These are phyloP conservation scores for Apiotrichum veenhuisii DNA, from an alignment of 1,284 basidiomycete genomes.

Conservation along the genomic window DNA sequence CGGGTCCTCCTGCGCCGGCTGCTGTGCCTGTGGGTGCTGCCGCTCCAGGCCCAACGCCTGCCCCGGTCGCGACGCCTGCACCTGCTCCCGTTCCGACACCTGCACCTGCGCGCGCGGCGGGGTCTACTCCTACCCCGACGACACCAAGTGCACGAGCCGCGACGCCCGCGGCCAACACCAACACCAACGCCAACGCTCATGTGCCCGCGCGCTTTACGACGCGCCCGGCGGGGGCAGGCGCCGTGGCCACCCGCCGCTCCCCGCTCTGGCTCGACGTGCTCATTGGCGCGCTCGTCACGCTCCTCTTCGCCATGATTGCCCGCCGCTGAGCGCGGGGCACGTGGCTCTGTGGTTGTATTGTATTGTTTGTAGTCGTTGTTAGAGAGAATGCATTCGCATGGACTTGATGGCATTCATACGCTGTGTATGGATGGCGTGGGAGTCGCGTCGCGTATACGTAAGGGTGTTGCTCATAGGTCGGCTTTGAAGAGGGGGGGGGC, in stretches of 20 bases:
- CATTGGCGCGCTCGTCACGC: constrained; percentile 41
- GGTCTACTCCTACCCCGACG: not conserved
- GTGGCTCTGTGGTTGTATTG: not conserved
- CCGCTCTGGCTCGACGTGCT: constrained; percentile 20
- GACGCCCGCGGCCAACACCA: too few species aligned
- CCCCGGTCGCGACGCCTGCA: not conserved
- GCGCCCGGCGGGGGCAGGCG: not conserved
- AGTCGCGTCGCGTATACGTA: too few species aligned
- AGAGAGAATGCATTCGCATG: not conserved
- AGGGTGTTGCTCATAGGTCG: too few species aligned
- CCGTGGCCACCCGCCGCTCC: not conserved
- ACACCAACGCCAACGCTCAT: too few species aligned
- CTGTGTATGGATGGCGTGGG: too few species aligned
- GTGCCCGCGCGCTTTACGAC: not conserved
- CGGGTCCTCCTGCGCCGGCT: not conserved
- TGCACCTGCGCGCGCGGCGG: not conserved
- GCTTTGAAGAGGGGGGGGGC: too few species aligned
- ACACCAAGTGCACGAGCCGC: not conserved
- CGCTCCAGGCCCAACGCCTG: not conserved
- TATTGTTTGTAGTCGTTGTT: constrained; percentile 1
- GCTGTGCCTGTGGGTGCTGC: not conserved
- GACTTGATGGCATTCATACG: not conserved
- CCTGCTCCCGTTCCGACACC: not conserved
- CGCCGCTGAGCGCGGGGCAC: not conserved
- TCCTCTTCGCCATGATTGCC: constrained; percentile 16